phyloP scores from a whole-genome alignment of 2,329 filamentous ascomycete genomes.

The Pseudogymnoascus sp. region DNA sequence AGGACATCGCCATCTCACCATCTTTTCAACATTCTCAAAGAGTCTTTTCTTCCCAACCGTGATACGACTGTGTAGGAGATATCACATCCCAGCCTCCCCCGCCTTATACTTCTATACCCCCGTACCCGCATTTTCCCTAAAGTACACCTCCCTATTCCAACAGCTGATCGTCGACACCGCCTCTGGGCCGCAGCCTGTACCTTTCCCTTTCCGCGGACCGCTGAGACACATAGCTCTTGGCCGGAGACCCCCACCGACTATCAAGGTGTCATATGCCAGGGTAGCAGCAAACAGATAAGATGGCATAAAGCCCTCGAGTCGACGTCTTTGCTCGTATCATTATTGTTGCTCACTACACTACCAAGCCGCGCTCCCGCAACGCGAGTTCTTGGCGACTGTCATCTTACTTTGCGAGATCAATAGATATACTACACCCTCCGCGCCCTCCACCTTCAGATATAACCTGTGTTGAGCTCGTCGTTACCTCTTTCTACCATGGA shows the following conservation, averaged over 20 bases:
- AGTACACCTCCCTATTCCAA: not conserved
- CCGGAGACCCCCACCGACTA: constrained; percentile 1
- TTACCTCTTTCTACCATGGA: not conserved
- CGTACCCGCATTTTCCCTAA: not conserved
- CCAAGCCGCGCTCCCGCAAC: not conserved
- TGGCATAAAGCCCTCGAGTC: constrained; percentile 3
- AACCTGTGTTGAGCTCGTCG: not conserved
- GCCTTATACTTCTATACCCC: not conserved
- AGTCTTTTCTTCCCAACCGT: not conserved
- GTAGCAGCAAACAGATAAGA: not conserved
- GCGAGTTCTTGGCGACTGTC: not conserved
- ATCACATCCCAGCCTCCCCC: not conserved
- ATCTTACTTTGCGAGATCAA: not conserved
- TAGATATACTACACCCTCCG: not conserved
- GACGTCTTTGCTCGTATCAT: not conserved
- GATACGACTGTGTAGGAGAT: not conserved
- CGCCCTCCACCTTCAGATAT: not conserved
- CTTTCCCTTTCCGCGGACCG: not conserved
- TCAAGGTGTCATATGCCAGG: constrained; percentile 4
- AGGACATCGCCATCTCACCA: not conserved
- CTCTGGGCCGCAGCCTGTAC: not conserved
- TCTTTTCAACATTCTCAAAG: not conserved
- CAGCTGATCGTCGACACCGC: constrained; percentile 5
- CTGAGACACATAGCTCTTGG: constrained; percentile 2
- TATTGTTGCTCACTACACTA: not conserved